Evolutionary conservation across 306 rosid genomes (phyloP).

Genomic region (Sophora flavescens): DNA sequence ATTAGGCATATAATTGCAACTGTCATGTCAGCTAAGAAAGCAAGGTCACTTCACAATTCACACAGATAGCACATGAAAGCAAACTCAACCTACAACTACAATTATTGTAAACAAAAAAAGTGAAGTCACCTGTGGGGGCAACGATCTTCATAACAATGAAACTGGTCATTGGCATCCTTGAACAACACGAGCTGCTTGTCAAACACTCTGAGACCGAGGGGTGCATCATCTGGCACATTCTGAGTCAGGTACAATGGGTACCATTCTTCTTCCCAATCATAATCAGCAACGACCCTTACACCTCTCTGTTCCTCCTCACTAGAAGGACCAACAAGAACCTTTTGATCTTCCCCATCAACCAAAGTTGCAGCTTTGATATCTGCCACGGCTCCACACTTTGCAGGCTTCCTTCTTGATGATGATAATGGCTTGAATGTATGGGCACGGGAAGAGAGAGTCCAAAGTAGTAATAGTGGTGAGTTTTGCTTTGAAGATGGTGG

Average conservation of each 20-base stretch:
- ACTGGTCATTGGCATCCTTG: conserved; percentile 61
- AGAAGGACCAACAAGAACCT: conserved; percentile 61
- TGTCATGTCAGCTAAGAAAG: neutral
- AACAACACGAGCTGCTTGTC: conserved; percentile 79
- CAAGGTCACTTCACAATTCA: neutral
- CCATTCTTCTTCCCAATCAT: conserved; percentile 95
- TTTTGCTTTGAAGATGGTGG: conserved; percentile 29
- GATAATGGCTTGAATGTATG: conserved; percentile 26
- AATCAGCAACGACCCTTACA: conserved; percentile 59
- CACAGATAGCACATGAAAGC: neutral
- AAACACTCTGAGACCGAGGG: conserved; percentile 82
- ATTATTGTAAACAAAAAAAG: neutral
- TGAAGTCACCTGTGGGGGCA: conserved; percentile 85
- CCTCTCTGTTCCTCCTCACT: conserved; percentile 59
- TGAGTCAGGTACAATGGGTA: conserved; percentile 83
- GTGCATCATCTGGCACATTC: conserved; percentile 86
- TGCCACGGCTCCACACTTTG: conserved; percentile 55
- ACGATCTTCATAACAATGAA: conserved; percentile 83
- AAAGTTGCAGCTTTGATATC: conserved; percentile 53
- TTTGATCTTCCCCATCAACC: conserved; percentile 53
- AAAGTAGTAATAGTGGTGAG: neutral
- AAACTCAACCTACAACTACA: neutral
- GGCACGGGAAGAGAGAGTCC: conserved; percentile 21
- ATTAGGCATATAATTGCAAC: conserved; percentile 19
- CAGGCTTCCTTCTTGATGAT: neutral